Evolutionary conservation across 1,284 basidiomycete genomes (phyloP).

Genomic region (Trametes polyzona): DNA sequence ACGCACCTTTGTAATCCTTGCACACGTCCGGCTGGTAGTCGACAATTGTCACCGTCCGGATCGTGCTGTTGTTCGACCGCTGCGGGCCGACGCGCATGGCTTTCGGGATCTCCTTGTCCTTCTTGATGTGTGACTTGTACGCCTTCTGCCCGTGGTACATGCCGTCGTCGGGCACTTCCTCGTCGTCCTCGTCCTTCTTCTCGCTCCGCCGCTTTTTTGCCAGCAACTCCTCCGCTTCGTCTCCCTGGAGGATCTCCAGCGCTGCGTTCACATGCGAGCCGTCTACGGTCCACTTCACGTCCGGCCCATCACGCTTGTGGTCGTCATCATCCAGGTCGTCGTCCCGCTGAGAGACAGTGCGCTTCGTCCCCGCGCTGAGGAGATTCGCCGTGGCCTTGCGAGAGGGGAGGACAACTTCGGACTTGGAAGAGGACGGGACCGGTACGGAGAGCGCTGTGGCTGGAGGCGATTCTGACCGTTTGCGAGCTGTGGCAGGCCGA

Average conservation of each 20-base stretch:
- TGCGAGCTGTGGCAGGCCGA: conserved; percentile 72
- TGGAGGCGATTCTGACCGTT: conserved; percentile 68
- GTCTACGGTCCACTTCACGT: conserved; percentile 77
- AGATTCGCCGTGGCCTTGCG: conserved; percentile 71
- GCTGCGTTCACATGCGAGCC: conserved; percentile 72
- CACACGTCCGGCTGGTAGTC: conserved; percentile 99
- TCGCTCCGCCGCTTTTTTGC: conserved; percentile 56
- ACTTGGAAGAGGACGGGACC: conserved; percentile 51
- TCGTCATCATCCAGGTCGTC: conserved; percentile 49
- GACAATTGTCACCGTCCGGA: conserved; percentile 92
- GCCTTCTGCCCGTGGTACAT: conserved; percentile 85
- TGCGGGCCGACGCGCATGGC: conserved; percentile 92
- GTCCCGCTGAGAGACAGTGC: conserved; percentile 64
- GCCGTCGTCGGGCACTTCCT: conserved; percentile 79
- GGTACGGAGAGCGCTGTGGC: conserved; percentile 35
- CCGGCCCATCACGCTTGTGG: conserved; percentile 62
- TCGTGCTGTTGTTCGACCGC: conserved; percentile 76
- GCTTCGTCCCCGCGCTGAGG: conserved; percentile 85
- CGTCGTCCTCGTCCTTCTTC: conserved; percentile 51
- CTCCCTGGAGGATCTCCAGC: conserved; percentile 76
- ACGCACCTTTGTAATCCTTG: conserved; percentile 96
- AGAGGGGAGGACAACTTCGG: conserved; percentile 75
- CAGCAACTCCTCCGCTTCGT: conserved; percentile 76
- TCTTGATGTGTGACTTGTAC: conserved; percentile 85
- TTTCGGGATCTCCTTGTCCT: conserved; percentile 81